Evolutionary conservation across 2,329 filamentous ascomycete genomes (phyloP).

Genomic region (Hirsutella rhossiliensis): DNA sequence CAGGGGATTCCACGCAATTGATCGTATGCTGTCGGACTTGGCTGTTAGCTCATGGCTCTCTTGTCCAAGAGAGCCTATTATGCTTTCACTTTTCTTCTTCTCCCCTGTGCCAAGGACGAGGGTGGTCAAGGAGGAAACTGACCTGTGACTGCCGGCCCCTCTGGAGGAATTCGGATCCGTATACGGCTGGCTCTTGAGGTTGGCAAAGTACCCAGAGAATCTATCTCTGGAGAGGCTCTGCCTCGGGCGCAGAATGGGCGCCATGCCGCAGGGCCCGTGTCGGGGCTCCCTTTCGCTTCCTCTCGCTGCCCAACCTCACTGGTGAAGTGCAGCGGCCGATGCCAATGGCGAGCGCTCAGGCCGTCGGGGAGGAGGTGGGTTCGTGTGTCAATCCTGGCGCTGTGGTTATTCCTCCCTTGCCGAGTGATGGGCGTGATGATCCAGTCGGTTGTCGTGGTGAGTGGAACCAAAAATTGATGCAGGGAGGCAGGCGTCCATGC

Average conservation of each 20-base stretch:
- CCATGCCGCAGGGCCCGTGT: constrained; percentile 17
- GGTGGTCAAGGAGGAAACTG: constrained; percentile 24
- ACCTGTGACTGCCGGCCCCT: constrained; percentile 45
- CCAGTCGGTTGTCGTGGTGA: too few species aligned
- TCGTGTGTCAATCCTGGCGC: too few species aligned
- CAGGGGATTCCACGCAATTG: constrained; percentile 80
- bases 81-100: too few species aligned
- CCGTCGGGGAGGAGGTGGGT: too few species aligned
- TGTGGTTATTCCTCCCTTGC: too few species aligned
- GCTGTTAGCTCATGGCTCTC: background rate
- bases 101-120: too few species aligned
- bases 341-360: too few species aligned
- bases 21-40: constrained; percentile 46
- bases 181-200: constrained; percentile 61
- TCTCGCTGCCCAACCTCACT: background rate
- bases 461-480: too few species aligned
- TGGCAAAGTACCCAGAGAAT: constrained; percentile 54
- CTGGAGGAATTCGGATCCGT: constrained; percentile 45
- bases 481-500: too few species aligned
- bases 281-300: background rate
- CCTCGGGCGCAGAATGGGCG: constrained; percentile 29
- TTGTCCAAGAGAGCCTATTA: too few species aligned
- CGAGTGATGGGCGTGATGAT: too few species aligned
- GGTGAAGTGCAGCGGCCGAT: too few species aligned
- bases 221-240: constrained; percentile 55